phyloP scores from a whole-genome alignment of 129 eudicot species.

The Deinandra increscens region DNA sequence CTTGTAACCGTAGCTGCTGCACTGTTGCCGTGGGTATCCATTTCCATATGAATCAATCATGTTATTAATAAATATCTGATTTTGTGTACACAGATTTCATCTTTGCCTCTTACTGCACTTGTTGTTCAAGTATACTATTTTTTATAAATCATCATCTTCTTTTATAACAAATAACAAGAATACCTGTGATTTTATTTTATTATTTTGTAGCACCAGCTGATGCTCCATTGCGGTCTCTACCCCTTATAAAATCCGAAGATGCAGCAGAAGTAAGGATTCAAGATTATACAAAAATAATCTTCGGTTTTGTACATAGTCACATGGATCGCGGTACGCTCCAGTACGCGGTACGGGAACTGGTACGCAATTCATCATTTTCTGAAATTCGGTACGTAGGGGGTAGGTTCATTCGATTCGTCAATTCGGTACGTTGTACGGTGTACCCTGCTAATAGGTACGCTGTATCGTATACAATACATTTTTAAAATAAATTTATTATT shows the following conservation, averaged over 20 bases:
- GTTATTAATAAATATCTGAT: neutral
- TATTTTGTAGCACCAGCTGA: constrained; percentile 72
- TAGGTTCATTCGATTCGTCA: too few species aligned
- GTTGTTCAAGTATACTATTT: constrained; percentile 67
- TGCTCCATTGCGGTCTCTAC: constrained; percentile 71
- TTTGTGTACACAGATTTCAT: constrained; percentile 48
- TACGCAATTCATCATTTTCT: too few species aligned
- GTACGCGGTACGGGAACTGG: too few species aligned
- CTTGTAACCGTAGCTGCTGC: too few species aligned
- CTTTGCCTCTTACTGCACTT: constrained; percentile 67
- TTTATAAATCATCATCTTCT: neutral
- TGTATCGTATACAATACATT: too few species aligned
- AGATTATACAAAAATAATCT: constrained; percentile 81
- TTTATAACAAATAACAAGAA: neutral
- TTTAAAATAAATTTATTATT: too few species aligned
- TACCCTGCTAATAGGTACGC: too few species aligned
- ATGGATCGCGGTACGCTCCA: too few species aligned
- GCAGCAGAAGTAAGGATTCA: constrained; percentile 65
- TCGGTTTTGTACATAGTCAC: constrained; percentile 64
- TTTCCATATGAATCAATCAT: too few species aligned
- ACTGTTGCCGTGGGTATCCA: too few species aligned
- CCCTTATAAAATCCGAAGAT: constrained; percentile 39
- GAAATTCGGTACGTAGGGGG: too few species aligned
- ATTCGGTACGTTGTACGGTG: too few species aligned
- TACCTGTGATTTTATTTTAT: neutral